phyloP scores from a whole-genome alignment of 805 yeast species.

The Blastobotrys mokoenaii region DNA sequence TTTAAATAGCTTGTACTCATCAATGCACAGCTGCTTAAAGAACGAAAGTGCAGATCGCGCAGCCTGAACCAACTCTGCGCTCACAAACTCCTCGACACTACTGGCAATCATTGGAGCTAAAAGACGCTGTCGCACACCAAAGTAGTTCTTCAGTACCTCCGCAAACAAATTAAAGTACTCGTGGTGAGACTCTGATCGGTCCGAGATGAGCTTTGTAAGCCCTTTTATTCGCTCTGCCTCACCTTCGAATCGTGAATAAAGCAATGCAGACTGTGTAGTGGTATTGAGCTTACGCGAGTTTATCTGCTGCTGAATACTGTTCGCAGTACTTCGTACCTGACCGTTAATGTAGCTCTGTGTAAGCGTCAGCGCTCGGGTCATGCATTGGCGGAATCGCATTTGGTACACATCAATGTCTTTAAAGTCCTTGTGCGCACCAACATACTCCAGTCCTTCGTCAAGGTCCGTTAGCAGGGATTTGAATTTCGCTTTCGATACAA shows the following conservation, averaged over 20 bases:
- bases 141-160: slow-evolving; percentile 60
- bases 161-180: slow-evolving; percentile 60
- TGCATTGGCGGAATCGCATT: slow-evolving; percentile 70
- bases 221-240: slow-evolving; percentile 34
- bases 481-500: slow-evolving; percentile 51
- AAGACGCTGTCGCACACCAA: slow-evolving; percentile 45
- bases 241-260: slow-evolving; percentile 54
- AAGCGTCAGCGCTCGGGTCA: slow-evolving; percentile 71
- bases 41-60: slow-evolving; percentile 56
- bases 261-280: slow-evolving; percentile 51
- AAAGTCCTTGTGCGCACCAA: slow-evolving; percentile 47
- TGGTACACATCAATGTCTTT: slow-evolving; percentile 63
- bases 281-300: slow-evolving; percentile 23
- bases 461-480: slow-evolving; percentile 44
- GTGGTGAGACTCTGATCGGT: slow-evolving; percentile 31
- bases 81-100: slow-evolving; percentile 29
- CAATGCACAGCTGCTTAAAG: slow-evolving; percentile 49
- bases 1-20: slow-evolving; percentile 53
- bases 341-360: slow-evolving; percentile 54
- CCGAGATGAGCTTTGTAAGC: slow-evolving; percentile 31
- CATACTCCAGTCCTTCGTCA: slow-evolving; percentile 59
- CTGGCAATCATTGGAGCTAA: slow-evolving; percentile 36
- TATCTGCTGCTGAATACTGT: slow-evolving; percentile 8
- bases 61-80: slow-evolving; percentile 42
- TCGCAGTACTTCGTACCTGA: slow-evolving; percentile 28